Percentiles rank a stretch among this genome's conserved stretches.
phyloP scores from a whole-genome alignment of 202 grass and related monocot genomes.

The Hordeum pubiflorum region DNA sequence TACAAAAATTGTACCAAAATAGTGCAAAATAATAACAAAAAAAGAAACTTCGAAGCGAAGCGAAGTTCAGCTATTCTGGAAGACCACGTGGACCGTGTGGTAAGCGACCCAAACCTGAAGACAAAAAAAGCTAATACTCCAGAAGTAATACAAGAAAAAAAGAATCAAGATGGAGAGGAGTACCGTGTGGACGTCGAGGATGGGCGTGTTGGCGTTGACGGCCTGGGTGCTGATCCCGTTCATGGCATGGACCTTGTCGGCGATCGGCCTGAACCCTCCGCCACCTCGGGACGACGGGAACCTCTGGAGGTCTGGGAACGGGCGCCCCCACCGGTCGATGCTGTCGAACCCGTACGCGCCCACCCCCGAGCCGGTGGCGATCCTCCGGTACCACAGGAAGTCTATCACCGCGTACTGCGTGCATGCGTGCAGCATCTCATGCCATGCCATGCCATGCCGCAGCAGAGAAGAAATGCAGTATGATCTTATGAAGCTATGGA shows the following conservation, averaged over 20 bases:
- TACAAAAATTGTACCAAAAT: too few species aligned
- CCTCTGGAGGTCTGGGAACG: slow-evolving; percentile 56
- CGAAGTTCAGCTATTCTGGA: too few species aligned
- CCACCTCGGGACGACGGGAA: slow-evolving; percentile 63
- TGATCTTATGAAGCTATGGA: background rate
- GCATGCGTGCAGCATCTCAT: background rate
- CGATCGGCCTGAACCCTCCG: slow-evolving; percentile 51
- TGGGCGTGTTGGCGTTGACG: slow-evolving; percentile 43
- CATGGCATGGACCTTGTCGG: slow-evolving; percentile 64
- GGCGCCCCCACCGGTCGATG: slow-evolving; percentile 72
- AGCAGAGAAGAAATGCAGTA: background rate
- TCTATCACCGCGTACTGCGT: background rate
- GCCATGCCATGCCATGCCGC: background rate
- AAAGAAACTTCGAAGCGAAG: too few species aligned
- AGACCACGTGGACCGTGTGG: too few species aligned
- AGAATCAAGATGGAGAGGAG: background rate
- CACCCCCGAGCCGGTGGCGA: background rate
- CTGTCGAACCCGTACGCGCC: slow-evolving; percentile 32
- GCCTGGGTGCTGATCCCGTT: slow-evolving; percentile 66
- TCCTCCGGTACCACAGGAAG: slow-evolving; percentile 4
- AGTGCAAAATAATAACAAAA: too few species aligned
- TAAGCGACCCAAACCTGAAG: too few species aligned
- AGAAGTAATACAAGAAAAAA: background rate
- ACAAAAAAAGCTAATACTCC: too few species aligned
- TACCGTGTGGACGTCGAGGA: slow-evolving; percentile 72